These are phyloP conservation scores for Coprinopsis strossmayeri DNA, from an alignment of 768 basidiomycete genomes.

Conservation along the genomic window DNA sequence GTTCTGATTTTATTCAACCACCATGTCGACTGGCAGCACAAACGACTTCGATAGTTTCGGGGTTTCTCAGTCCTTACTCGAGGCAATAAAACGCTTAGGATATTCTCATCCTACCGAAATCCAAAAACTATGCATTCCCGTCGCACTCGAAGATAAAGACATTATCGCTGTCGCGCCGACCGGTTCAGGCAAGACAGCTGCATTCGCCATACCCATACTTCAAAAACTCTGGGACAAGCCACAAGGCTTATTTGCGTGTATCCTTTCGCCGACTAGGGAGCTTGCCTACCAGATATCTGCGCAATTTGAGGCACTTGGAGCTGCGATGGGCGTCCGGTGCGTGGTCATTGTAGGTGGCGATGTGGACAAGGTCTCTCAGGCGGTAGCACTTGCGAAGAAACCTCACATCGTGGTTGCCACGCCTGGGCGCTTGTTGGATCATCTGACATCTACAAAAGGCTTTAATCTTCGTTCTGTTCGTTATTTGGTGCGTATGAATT, in stretches of 20 bases:
- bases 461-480: constrained; percentile 90
- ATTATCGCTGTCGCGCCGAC: constrained; percentile 99
- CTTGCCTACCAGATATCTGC: constrained; percentile 98
- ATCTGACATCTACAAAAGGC: constrained; percentile 95
- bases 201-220: constrained; percentile 92
- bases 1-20: too few species aligned
- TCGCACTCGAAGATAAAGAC: constrained; percentile 86
- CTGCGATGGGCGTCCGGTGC: constrained; percentile 88
- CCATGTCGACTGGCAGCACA: too few species aligned
- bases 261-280: constrained; percentile 96
- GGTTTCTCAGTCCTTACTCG: too few species aligned
- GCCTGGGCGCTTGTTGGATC: constrained; percentile 88
- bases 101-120: constrained; percentile 97
- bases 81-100: too few species aligned
- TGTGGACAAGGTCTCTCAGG: constrained; percentile 84
- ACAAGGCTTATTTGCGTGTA: constrained; percentile 85
- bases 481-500: constrained; percentile 46
- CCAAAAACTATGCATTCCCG: constrained; percentile 77
- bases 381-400: constrained; percentile 85
- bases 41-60: too few species aligned
- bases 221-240: constrained; percentile 97
- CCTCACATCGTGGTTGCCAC: constrained; percentile 96
- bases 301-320: constrained; percentile 88
- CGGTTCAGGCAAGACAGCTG: constrained; percentile 96
- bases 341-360: constrained; percentile 92